Conservation (phyloP, 2,329 filamentous ascomycete genomes). For the Cladophialophora yegresii region DNA sequence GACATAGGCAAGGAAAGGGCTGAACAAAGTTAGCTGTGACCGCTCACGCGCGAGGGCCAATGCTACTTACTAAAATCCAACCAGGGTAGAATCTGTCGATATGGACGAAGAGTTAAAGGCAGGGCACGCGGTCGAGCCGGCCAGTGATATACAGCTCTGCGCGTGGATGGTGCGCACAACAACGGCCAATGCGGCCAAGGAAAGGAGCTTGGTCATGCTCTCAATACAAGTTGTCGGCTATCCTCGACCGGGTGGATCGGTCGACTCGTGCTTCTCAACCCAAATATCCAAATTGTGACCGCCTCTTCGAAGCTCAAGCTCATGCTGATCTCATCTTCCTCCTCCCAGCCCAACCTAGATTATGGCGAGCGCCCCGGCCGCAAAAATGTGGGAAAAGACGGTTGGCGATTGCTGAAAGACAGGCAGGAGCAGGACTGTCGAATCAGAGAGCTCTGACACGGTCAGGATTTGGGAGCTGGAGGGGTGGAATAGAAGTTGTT, state of each 20-base stretch:
- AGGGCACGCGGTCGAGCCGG: slow-evolving; percentile 68
- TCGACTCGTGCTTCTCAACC: slow-evolving; percentile 18
- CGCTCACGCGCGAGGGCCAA: slow-evolving; percentile 28
- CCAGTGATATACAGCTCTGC: slow-evolving; percentile 63
- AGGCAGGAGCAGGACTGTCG: neutral
- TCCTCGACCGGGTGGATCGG: slow-evolving; percentile 6
- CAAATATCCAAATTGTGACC: slow-evolving; percentile 72
- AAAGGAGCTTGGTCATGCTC: slow-evolving; percentile 26
- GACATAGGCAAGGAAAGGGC: slow-evolving; percentile 83
- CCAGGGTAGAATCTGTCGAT: slow-evolving; percentile 61
- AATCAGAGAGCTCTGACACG: slow-evolving; percentile 3
- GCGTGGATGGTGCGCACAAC: slow-evolving; percentile 21
- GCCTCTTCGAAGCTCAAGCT: slow-evolving; percentile 46
- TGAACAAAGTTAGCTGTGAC: slow-evolving; percentile 45
- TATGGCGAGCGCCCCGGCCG: slow-evolving; percentile 72
- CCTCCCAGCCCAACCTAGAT: slow-evolving; percentile 54
- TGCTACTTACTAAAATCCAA: slow-evolving; percentile 65
- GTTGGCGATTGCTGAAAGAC: neutral
- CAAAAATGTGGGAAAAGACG: neutral
- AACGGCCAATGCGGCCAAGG: slow-evolving; percentile 31
- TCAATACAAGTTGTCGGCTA: slow-evolving; percentile 3
- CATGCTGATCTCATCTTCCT: slow-evolving; percentile 29
- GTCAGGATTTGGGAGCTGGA: slow-evolving; percentile 16
- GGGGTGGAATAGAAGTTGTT: slow-evolving; percentile 4
- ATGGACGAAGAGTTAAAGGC: slow-evolving; percentile 73